Base-by-base conservation (phyloP, 2,329 filamentous ascomycete genomes). In the Esteya vermicola region DNA sequence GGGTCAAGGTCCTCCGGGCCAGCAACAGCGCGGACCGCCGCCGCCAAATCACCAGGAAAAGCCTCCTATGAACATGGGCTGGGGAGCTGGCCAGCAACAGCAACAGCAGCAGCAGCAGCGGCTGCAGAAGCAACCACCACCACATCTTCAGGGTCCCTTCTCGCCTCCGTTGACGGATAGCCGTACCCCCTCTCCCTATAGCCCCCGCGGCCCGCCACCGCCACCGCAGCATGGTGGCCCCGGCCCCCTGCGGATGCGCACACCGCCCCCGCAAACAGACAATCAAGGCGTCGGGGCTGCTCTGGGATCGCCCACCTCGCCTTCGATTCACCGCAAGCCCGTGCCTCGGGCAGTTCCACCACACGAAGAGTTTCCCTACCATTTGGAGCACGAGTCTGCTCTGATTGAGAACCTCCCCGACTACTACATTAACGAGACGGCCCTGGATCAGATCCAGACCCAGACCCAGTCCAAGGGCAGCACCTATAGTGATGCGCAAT, bases 391-490 rank as follows among this genome's bases (percentile, higher is more conserved):
- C 9, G 46, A 50, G 10, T 45, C 46, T 18, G 47, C 50, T 13
- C 32, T 45, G 19, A 27, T 36, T 16, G 45, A 32, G 9, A 50
- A 45, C 23, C 27, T 51, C 16, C 38, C 42, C 9, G 42, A 45
- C 6, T 49, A 48, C 9, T 41, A 45, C 10, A 35, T 52, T n/a
- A 44, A 51, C 27, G 47, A 46, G 16, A 40, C 43, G 8, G 40
- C 45, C 4, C 43, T 47, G 9, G 45, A 46, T 12, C 34, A 47
- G 25, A 44, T 49, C 21, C 40, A 48, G 28, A 25, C 19, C 10
- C 34, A 32, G n/a, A 44, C 54, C 4, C 39, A 54, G 22, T 62
- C 63, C 19, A 58, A 60, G 23, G 53, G 57, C 38, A 61, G 59
- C 3, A 55, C 55, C 43, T 42, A 40, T 10, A 62, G 58, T 33